phyloP scores from a whole-genome alignment of 2,329 filamentous ascomycete genomes.

The Phoma sp. region DNA sequence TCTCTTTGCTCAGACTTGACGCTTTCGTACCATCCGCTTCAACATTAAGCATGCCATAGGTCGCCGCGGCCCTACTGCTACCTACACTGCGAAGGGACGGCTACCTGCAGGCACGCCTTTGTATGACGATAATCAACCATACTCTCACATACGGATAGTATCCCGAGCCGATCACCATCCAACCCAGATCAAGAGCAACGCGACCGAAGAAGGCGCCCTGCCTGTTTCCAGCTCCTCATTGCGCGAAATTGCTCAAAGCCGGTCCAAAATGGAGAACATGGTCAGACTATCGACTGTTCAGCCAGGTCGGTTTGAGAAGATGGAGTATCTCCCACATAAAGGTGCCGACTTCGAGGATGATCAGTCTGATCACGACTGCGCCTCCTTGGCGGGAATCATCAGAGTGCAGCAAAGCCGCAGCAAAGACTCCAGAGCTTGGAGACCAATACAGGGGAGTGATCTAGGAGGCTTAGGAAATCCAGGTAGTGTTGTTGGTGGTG shows the following conservation, averaged over 20 bases:
- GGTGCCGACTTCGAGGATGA: slow-evolving; percentile 22
- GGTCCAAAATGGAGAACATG: not conserved
- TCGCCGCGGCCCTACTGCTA: slow-evolving; percentile 27
- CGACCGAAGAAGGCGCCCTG: slow-evolving; percentile 9
- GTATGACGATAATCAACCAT: slow-evolving; percentile 9
- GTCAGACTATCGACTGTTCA: not conserved
- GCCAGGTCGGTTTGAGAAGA: slow-evolving; percentile 29
- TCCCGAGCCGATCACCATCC: slow-evolving; percentile 7
- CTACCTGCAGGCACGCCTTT: slow-evolving; percentile 24
- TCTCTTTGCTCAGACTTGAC: too few relatives aligned
- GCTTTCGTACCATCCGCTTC: not conserved
- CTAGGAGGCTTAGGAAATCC: slow-evolving; percentile 9
- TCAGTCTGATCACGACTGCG: slow-evolving; percentile 20
- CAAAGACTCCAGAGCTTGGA: slow-evolving; percentile 31
- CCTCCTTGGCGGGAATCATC: slow-evolving; percentile 29
- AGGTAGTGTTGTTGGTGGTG: slow-evolving; percentile 3
- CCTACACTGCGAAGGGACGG: slow-evolving; percentile 19
- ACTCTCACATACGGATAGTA: slow-evolving; percentile 37
- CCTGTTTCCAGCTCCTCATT: slow-evolving; percentile 23
- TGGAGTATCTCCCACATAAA: slow-evolving; percentile 33
- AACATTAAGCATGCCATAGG: slow-evolving; percentile 15
- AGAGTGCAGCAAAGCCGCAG: slow-evolving; percentile 30
- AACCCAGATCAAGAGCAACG: not conserved
- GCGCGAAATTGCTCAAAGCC: slow-evolving; percentile 4
- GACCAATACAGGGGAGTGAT: slow-evolving; percentile 29